Evolutionary conservation across 2,329 filamentous ascomycete genomes (phyloP).

Genomic region (Cladobotryum mycophilum): DNA sequence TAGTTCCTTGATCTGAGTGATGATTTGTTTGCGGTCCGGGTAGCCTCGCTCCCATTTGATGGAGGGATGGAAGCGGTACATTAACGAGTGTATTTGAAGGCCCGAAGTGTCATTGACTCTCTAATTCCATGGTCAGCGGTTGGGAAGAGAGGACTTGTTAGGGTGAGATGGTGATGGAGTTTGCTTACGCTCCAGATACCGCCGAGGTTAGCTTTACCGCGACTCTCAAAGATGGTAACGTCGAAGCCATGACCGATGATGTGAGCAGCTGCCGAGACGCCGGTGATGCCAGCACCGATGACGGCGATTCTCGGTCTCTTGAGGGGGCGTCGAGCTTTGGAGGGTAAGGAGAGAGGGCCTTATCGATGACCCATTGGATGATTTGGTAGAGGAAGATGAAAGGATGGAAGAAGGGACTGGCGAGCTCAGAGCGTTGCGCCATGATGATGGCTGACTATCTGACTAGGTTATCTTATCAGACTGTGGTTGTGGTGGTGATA

Average conservation of each 20-base stretch:
- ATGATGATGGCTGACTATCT: not conserved
- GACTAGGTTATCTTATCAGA: no score
- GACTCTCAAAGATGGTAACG: constrained; percentile 71
- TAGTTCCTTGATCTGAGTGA: constrained; percentile 62
- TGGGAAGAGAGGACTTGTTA: no score
- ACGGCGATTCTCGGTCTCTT: constrained; percentile 60
- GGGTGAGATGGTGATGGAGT: no score
- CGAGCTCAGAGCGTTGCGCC: not conserved
- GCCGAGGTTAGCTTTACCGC: constrained; percentile 58
- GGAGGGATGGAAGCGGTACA: constrained; percentile 83
- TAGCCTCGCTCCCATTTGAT: constrained; percentile 72
- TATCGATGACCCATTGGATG: constrained; percentile 57
- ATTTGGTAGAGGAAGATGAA: constrained; percentile 59
- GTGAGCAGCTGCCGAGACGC: constrained; percentile 73
- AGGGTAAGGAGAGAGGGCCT: constrained; percentile 62
- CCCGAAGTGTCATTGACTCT: constrained; percentile 76
- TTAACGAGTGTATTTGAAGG: constrained; percentile 76
- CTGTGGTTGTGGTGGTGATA: no score
- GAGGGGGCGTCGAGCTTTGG: constrained; percentile 53
- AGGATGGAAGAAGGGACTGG: constrained; percentile 43
- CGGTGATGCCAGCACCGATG: constrained; percentile 65
- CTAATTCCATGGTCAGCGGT: no score
- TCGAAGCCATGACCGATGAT: constrained; percentile 83
- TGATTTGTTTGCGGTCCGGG: constrained; percentile 68
- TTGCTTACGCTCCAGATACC: constrained; percentile 71